Evolutionary conservation across 2,329 filamentous ascomycete species (phyloP), one percentile per base, ranked within the genome.

Genomic region (Xylariaceae sp.): DNA sequence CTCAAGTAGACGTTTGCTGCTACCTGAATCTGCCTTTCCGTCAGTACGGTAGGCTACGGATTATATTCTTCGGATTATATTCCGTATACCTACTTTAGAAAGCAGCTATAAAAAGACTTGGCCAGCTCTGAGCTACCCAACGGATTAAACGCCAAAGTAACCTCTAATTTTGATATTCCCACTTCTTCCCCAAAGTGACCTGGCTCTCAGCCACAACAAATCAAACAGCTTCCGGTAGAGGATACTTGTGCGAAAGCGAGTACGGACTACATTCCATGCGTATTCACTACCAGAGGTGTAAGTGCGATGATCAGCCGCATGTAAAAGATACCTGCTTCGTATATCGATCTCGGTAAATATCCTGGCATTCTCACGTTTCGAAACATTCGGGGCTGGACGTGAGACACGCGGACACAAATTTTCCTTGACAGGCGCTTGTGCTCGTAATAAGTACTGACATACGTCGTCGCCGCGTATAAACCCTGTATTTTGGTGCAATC

Each of bases 341-440:
- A 10, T 53, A 18, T 53, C 42, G 39, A n/a, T 23, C 34, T 18
- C 15, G 5, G 11, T 10, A 44, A 37, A 11, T 42, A 56, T 42
- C 52, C 52, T 50, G 47, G 48, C 34, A 45, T 45, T 48, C 37
- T 9, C 42, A 45, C 48, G 56, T 61, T 56, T 63, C 56, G 53
- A 63, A 61, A 63, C 58, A 42, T 54, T 55, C 44, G 53, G 17
- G 45, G 44, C 23, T 34, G 53, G 52, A 39, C 18, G 55, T 63
- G 61, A 63, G 56, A 63, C 61, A 55, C 48, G 50, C 18, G 51
- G 51, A 44, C 58, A 55, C 55, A 58, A 57, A 37, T 56, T 59
- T 57, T 53, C 45, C 56, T 45, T 58, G 52, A 42, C 37, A 42
- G 37, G 9, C 11, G 37, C 8, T 42, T 42, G 23, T 30, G 23